Conservation (phyloP, 2,329 filamentous ascomycete species). For the Neofusicoccum umdonicola region DNA sequence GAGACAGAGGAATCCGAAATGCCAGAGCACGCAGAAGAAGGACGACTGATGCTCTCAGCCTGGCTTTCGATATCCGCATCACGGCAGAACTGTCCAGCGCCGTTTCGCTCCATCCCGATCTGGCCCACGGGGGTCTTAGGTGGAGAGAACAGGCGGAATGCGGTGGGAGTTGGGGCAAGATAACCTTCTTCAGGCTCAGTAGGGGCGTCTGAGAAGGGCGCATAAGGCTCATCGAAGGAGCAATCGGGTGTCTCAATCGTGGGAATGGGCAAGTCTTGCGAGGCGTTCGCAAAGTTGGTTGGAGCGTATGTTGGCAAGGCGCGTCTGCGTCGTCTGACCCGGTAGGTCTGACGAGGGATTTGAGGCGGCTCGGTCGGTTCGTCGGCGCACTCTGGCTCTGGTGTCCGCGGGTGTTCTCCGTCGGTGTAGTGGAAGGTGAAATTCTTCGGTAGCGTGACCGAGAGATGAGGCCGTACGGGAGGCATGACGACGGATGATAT, state of each 20-base stretch:
- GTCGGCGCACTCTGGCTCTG: constrained; percentile 41
- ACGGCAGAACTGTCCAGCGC: constrained; percentile 30
- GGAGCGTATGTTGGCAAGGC: constrained; percentile 28
- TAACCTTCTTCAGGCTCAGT: constrained; percentile 35
- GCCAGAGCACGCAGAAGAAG: constrained; percentile 57
- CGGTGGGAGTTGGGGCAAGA: constrained; percentile 41
- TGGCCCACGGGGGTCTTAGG: constrained; percentile 51
- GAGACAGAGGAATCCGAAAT: constrained; percentile 63
- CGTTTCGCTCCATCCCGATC: constrained; percentile 28
- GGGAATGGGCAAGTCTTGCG: constrained; percentile 42
- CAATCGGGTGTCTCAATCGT: constrained; percentile 50
- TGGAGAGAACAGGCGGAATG: constrained; percentile 42
- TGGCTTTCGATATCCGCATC: constrained; percentile 33
- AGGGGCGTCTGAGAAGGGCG: constrained; percentile 24
- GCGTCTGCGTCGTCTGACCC: constrained; percentile 47
- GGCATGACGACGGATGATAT: constrained; percentile 31
- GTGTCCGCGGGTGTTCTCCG: constrained; percentile 44
- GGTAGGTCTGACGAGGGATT: constrained; percentile 48
- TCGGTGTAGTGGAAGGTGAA: constrained; percentile 51
- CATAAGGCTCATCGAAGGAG: constrained; percentile 22
- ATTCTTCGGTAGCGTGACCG: constrained; percentile 50
- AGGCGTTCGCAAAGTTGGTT: constrained; percentile 22
- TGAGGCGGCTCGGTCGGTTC: constrained; percentile 41
- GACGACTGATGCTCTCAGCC: constrained; percentile 51
- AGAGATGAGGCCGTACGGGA: constrained; percentile 45